Base-by-base conservation (phyloP, 1,284 basidiomycete species). In the Bjerkandera adusta region DNA sequence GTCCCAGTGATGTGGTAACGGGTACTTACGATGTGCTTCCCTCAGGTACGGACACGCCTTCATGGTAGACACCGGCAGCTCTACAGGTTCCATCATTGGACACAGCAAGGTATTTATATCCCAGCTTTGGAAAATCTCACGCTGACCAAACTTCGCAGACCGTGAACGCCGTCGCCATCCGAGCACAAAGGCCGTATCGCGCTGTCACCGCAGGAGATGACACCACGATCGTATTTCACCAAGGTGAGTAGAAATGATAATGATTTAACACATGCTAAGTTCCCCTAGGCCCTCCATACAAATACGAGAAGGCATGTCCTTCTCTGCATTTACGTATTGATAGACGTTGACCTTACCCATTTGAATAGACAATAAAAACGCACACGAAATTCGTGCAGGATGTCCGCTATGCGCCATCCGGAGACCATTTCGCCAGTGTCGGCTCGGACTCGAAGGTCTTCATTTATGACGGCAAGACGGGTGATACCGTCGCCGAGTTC, bases 301-400 rank as follows among this genome's bases (percentile, higher is more conserved):
- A 95, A 67, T 95, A 85, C 57, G 82, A 88, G 63, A 94, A 89
- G 76, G 88, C 16, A 26, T 10, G 8, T 20, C 15, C 36, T 36
- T 29, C 42, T n/a, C 18, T 45, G 3, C 26, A 15, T 29, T 3
- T 40, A 18, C 15, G 27, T 4, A 21, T 6, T 15, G 25, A 33
- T 21, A 47, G 27, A 20, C 35, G 7, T 26, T 36, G 33, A 43
- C 34, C 30, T n/a, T 16, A 20, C 43, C 12, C 39, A 22, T 8
- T 15, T 29, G 5, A 35, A 25, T 41, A 87, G 83, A 83, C 83
- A n/a, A 88, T 95, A 65, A 85, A 82, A 60, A 89, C 87, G 0
- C 97, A 99, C 66, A 88, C 86, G 3, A 91, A 90, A 62, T 99
- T 97, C 63, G 92, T 99, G 4, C 93, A 97, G 65, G 92, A 97